phyloP scores from a whole-genome alignment of 1,284 basidiomycete species.

The Neotropicomus parvogracilis region DNA sequence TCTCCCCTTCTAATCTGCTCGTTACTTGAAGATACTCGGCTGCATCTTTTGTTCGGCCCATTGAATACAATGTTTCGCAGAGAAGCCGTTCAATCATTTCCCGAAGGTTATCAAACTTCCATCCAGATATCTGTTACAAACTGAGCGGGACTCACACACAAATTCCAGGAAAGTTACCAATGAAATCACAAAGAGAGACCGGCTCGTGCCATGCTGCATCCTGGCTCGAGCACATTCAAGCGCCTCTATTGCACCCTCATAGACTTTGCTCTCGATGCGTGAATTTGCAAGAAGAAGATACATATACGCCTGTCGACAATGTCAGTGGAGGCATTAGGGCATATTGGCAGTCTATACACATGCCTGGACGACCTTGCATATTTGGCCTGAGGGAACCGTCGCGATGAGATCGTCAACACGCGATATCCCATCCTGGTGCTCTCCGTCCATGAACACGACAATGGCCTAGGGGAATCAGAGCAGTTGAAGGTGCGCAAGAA shows the following conservation, averaged over 20 bases:
- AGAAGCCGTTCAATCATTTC: background rate
- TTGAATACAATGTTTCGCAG: background rate
- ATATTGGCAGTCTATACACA: background rate
- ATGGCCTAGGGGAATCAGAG: background rate
- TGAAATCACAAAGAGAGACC: background rate
- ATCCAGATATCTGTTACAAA: background rate
- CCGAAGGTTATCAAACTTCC: background rate
- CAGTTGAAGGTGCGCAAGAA: background rate
- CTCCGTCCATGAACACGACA: background rate
- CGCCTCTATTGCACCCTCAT: background rate
- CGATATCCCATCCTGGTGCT: background rate
- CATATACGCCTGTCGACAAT: background rate
- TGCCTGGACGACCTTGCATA: background rate
- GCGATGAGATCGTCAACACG: background rate
- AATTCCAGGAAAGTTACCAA: background rate
- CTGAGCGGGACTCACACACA: background rate
- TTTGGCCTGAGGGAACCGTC: background rate
- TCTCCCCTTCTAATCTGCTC: background rate
- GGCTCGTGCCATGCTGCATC: background rate
- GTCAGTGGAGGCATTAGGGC: background rate
- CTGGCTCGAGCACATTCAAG: background rate
- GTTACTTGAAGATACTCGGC: background rate
- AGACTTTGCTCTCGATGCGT: background rate
- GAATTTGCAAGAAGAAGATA: background rate
- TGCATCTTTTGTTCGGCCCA: background rate